A percentile compares a stretch with the other conserved stretches of the same genome.
These are phyloP conservation scores for Tuber borchii DNA, from an alignment of 495 filamentous ascomycete species.

Conservation along the genomic window DNA sequence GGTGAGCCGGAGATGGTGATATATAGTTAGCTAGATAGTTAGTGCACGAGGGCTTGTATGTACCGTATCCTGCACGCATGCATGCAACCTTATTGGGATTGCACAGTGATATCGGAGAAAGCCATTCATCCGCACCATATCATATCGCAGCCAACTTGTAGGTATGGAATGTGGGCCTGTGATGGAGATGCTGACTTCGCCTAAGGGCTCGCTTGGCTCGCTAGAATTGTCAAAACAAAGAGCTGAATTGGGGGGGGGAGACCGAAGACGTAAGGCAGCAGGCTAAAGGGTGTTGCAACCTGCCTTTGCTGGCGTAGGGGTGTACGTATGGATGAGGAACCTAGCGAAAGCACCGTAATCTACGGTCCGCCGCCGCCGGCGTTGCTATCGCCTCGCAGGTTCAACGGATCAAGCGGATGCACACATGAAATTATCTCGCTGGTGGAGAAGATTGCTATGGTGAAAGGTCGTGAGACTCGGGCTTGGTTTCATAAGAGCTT, in stretches of 20 bases:
- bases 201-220: neutral
- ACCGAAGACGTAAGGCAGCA: neutral
- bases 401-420: neutral
- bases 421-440: neutral
- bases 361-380: neutral
- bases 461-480: neutral
- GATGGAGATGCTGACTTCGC: neutral
- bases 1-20: neutral
- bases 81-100: neutral
- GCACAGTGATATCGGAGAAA: neutral
- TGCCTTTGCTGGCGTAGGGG: neutral
- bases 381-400: neutral
- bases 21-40: neutral
- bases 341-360: neutral
- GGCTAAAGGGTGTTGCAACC: neutral
- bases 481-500: neutral
- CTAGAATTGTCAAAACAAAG: neutral
- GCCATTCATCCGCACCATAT: neutral
- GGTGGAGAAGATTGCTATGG: neutral
- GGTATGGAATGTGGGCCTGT: neutral
- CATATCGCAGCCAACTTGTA: neutral
- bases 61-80: neutral
- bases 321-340: too few species aligned
- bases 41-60: neutral
- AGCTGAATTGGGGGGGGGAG: neutral